Evolutionary conservation across 2,329 filamentous ascomycete genomes (phyloP), one percentile per base, ranked within the genome.

Genomic region (Pyrenochaeta sp.): DNA sequence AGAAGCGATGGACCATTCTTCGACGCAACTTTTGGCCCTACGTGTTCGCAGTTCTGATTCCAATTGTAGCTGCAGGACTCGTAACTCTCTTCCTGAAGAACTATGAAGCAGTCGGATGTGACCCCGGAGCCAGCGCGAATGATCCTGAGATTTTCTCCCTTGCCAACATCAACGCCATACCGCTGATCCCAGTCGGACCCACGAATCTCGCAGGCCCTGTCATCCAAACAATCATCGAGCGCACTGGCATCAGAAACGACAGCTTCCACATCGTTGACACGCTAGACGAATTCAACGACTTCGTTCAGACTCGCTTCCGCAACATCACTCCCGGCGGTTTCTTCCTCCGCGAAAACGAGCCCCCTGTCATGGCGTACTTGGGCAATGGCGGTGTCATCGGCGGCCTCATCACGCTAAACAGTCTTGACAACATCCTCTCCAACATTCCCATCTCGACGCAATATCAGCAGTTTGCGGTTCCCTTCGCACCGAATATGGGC

Each of bases 331-430:
- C 89, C 0, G 89, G 87, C n/a, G 91, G 87, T 0, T 81, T 94
- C 64, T 96, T 89, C 77, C 74, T 95, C 2, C 86, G 85, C 14
- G 82, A 87, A 40, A 74, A 75, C 13, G 74, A 68, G 1, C 69
- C 77, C 2, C 84, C 89, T 1, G 86, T 86, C 0, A 78, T 94
- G 50, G 85, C 87, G 1, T 96, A 89, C 74, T 77, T 82, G 46
- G 88, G 81, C 9, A 85, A 89, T 57, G 72, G 78, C 7, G 77
- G 81, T 4, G 74, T 93, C 17, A 80, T 84, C 14, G 74, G 74
- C 27, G 55, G 90, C 82, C 74, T 96, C 81, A 67, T 96, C 83
- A 64, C 87, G 76, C 78, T 96, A 78, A 94, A 96, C 89, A 79
- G 96, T 83, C 77, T 97, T 84, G 72, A 96, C 90, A 39, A 89